Conservation (phyloP, 345 rosid species). For the Clausena lansium region DNA sequence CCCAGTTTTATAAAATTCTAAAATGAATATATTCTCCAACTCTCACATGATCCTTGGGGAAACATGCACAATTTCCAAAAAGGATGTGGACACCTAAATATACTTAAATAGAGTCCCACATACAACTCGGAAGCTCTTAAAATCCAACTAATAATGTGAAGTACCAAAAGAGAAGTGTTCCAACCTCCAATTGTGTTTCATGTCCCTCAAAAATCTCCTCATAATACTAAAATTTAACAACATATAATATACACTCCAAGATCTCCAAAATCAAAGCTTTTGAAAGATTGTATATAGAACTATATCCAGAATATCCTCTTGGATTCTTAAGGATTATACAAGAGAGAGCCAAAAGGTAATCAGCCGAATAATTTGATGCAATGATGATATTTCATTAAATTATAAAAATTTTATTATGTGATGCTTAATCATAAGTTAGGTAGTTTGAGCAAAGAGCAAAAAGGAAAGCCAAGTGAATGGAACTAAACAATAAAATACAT, state of each 20-base stretch:
- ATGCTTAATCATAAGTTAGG: conserved; percentile 40
- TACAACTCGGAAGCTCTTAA: conserved; percentile 15
- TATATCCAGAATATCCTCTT: conserved; percentile 36
- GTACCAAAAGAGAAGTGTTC: conserved; percentile 11
- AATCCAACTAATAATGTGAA: conserved; percentile 13
- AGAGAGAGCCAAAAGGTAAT: conserved; percentile 21
- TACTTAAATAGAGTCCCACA: conserved; percentile 1
- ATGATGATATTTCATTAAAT: conserved; percentile 28
- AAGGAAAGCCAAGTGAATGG: conserved; percentile 34
- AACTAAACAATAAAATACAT: conserved; percentile 26
- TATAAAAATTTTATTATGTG: conserved; percentile 22
- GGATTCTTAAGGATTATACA: conserved; percentile 41
- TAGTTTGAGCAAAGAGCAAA: conserved; percentile 36
- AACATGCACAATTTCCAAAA: conserved; percentile 26
- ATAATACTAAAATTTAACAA: neutral
- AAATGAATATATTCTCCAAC: neutral
- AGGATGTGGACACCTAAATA: conserved; percentile 29
- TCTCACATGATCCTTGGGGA: conserved; percentile 27
- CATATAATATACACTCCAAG: neutral
- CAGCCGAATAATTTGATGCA: conserved; percentile 20
- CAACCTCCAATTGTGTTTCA: conserved; percentile 10
- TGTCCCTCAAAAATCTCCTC: neutral
- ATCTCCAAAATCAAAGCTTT: conserved; percentile 13
- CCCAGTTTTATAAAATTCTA: conserved; percentile 1
- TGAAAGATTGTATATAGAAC: conserved; percentile 15